phyloP scores from a whole-genome alignment of 768 basidiomycete species.

The Tylopilus sp. region DNA sequence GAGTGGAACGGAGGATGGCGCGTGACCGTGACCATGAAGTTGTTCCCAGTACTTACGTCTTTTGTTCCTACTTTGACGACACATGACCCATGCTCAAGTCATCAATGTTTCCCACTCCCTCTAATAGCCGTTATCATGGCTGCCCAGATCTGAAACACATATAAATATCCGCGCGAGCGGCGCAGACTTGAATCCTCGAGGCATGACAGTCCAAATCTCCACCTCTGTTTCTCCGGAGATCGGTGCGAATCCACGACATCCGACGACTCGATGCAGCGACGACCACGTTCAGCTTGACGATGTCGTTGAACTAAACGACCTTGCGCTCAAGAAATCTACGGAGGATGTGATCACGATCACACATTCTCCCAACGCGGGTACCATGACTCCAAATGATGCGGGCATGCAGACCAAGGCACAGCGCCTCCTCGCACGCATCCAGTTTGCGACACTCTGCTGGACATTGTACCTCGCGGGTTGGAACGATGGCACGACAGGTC shows the following conservation, averaged over 20 bases:
- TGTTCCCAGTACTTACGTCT: too few relatives aligned
- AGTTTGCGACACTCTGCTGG: conserved; percentile 11
- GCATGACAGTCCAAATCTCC: conserved; percentile 11
- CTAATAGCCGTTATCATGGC: not conserved
- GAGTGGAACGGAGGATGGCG: too few relatives aligned
- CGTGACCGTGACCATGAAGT: too few relatives aligned
- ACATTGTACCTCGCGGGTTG: conserved; percentile 31
- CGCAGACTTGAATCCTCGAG: not conserved
- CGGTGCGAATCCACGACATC: conserved; percentile 8
- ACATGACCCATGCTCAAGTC: too few relatives aligned
- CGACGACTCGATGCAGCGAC: not conserved
- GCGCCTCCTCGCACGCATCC: conserved; percentile 15
- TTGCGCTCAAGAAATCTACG: conserved; percentile 1
- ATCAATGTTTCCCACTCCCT: not conserved
- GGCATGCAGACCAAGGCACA: conserved; percentile 24
- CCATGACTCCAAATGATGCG: too few relatives aligned
- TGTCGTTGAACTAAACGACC: conserved; percentile 7
- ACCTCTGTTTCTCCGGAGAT: conserved; percentile 4
- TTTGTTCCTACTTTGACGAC: too few relatives aligned
- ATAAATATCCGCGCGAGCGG: not conserved
- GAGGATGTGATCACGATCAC: not conserved
- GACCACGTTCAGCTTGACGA: not conserved
- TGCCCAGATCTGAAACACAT: not conserved
- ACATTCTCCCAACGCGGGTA: not conserved
- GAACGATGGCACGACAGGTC: conserved; percentile 10